Percentiles rank a stretch among this genome's conserved stretches.
Evolutionary conservation across 371 early-diverging fungal species (phyloP).

Genomic region (Actinomucor elegans): DNA sequence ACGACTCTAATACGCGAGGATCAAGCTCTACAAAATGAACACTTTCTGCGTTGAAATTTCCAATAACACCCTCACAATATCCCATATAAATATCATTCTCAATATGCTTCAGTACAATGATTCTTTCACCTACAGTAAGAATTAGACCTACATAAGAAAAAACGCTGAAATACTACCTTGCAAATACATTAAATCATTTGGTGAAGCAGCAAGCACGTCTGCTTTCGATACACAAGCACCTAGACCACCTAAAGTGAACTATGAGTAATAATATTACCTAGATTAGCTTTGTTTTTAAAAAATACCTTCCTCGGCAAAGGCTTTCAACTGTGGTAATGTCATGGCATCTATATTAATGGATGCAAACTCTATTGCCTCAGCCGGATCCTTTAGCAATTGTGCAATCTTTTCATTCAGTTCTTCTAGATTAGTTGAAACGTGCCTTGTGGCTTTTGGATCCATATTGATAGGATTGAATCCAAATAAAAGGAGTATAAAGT

Average conservation of each 20-base stretch:
- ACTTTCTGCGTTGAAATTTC: constrained; percentile 54
- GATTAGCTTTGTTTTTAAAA: neutral
- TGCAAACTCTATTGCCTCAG: constrained; percentile 23
- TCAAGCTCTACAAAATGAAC: constrained; percentile 61
- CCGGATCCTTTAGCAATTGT: constrained; percentile 34
- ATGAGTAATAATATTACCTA: neutral
- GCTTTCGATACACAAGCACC: constrained; percentile 53
- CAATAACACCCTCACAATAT: constrained; percentile 60
- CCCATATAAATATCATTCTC: constrained; percentile 51
- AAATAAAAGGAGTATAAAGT: neutral
- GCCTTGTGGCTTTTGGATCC: constrained; percentile 38
- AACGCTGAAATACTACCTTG: constrained; percentile 32
- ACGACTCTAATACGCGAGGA: constrained; percentile 47
- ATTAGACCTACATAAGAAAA: neutral
- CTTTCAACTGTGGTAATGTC: constrained; percentile 33
- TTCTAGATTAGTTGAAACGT: constrained; percentile 42
- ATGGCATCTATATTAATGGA: constrained; percentile 37
- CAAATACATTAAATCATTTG: constrained; percentile 58
- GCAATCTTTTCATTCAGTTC: constrained; percentile 39
- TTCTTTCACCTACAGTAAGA: constrained; percentile 37
- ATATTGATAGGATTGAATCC: too few relatives aligned
- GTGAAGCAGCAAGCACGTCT: constrained; percentile 51
- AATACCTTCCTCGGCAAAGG: constrained; percentile 45
- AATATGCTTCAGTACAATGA: constrained; percentile 45
- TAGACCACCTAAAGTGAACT: constrained; percentile 49